phyloP scores from a whole-genome alignment of 345 rosid species.

The Murraya koenigii region DNA sequence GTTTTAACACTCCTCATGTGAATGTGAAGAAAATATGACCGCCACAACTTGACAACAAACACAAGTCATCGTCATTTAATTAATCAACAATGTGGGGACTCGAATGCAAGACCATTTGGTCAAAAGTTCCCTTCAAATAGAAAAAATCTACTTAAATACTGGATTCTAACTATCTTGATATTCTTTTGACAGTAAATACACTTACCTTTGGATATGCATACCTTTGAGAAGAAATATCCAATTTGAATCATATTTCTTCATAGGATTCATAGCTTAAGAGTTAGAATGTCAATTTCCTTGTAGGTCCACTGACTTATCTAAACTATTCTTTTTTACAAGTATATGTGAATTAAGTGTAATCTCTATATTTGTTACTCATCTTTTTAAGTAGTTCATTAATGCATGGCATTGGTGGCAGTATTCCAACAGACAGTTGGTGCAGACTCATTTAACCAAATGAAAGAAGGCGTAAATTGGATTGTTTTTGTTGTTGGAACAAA shows the following conservation, averaged over 20 bases:
- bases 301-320: neutral
- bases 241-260: neutral
- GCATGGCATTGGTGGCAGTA: neutral
- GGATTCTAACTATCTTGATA: neutral
- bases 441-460: neutral
- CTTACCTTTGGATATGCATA: neutral
- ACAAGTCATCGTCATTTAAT: no score
- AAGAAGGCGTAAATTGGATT: neutral
- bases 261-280: neutral
- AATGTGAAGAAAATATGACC: no score
- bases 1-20: no score
- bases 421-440: no score
- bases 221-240: no score
- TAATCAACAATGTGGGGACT: no score
- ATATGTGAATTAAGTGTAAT: neutral
- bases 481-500: conserved; percentile 7
- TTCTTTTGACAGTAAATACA: neutral
- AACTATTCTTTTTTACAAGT: neutral
- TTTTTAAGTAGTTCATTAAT: conserved; percentile 1
- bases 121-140: no score
- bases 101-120: no score
- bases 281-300: neutral
- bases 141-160: neutral
- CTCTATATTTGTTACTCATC: neutral
- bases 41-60: no score